Evolutionary conservation across 2,329 filamentous ascomycete genomes (phyloP).

Genomic region (Pestalotiopsis sp.): DNA sequence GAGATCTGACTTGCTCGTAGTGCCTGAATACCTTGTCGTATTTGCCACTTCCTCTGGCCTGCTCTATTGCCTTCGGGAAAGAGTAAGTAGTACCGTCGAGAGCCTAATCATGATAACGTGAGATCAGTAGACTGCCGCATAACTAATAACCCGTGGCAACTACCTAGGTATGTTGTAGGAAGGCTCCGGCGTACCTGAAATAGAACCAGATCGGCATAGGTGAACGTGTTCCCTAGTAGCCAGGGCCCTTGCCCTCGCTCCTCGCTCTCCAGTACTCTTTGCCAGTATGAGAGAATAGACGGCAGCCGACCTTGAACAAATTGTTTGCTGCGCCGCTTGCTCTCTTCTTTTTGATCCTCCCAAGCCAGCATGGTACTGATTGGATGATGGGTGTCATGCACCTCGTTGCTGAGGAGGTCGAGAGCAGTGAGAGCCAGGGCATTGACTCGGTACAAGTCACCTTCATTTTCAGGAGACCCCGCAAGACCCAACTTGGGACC

Average conservation of each 20-base stretch:
- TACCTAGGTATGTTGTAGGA: too few species aligned
- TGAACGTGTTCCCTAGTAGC: conserved; percentile 64
- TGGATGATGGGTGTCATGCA: conserved; percentile 77
- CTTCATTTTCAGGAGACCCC: conserved; percentile 30
- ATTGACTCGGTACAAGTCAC: conserved; percentile 57
- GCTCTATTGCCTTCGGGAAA: conserved; percentile 67
- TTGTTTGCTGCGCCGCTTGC: conserved; percentile 55
- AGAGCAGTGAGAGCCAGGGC: conserved; percentile 68
- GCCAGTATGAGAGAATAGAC: conserved; percentile 70
- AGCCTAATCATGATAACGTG: conserved; percentile 31
- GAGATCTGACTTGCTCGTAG: conserved; percentile 61
- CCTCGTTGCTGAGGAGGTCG: conserved; percentile 69
- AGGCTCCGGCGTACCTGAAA: conserved; percentile 57
- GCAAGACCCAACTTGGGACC: conserved; percentile 60
- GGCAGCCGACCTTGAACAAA: conserved; percentile 66
- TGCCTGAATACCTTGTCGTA: conserved; percentile 64
- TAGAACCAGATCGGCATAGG: conserved; percentile 71
- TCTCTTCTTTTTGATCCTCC: conserved; percentile 74
- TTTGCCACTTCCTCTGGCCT: conserved; percentile 53
- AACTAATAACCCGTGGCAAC: not conserved
- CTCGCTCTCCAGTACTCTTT: conserved; percentile 61
- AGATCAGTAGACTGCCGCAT: not conserved
- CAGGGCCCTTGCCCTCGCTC: conserved; percentile 58
- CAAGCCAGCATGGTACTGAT: conserved; percentile 61
- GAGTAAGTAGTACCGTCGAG: conserved; percentile 62